phyloP scores from a whole-genome alignment of 1,284 basidiomycete genomes.

The Cystobasidiaceae sp. region DNA sequence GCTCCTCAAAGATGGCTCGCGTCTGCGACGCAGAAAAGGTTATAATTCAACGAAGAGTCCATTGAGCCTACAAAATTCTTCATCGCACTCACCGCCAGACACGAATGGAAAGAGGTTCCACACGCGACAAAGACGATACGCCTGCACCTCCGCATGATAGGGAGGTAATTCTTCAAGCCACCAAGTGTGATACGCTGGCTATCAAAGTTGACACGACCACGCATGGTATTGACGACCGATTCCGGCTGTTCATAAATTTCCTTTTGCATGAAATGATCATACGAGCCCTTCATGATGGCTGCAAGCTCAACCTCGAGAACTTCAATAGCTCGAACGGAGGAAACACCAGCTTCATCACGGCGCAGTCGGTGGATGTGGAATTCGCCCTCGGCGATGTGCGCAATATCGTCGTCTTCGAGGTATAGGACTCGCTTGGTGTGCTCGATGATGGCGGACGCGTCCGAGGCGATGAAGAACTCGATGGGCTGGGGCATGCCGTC shows the following conservation, averaged over 20 bases:
- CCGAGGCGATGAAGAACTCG: conserved; percentile 98
- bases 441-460: conserved; percentile 92
- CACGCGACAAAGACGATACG: conserved; percentile 96
- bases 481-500: conserved; percentile 92
- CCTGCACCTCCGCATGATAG: conserved; percentile 89
- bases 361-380: conserved; percentile 61
- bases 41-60: not conserved
- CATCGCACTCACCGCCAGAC: conserved; percentile 60
- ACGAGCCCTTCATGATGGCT: conserved; percentile 99
- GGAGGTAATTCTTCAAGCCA: conserved; percentile 89
- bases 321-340: conserved; percentile 89
- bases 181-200: conserved; percentile 85
- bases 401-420: conserved; percentile 98
- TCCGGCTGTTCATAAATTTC: conserved; percentile 99
- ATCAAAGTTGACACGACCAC: conserved; percentile 99
- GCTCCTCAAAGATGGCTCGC: conserved; percentile 97
- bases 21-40: conserved; percentile 51
- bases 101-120: conserved; percentile 97
- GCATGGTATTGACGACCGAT: conserved; percentile 99
- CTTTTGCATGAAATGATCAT: conserved; percentile 99
- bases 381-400: conserved; percentile 84
- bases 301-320: conserved; percentile 98
- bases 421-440: conserved; percentile 99
- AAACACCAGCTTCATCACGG: conserved; percentile 69
- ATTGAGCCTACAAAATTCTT: not conserved